Conservation (phyloP, 2,329 filamentous ascomycete species). For the Emmonsiellopsis sp. region DNA sequence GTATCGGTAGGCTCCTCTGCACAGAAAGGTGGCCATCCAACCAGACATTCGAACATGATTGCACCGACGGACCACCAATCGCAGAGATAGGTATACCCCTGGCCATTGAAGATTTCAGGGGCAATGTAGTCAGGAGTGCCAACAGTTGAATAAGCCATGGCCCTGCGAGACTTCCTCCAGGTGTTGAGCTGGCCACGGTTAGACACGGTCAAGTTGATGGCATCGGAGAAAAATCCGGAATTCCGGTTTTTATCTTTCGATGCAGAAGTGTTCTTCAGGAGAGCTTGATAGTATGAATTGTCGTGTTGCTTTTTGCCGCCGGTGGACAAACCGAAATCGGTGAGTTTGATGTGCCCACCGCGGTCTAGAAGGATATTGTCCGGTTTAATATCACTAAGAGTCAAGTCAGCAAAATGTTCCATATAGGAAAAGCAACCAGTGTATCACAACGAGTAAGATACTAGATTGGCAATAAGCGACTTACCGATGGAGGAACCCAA, state of each 20-base stretch:
- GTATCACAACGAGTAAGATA: slow-evolving; percentile 1
- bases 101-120: slow-evolving; percentile 93
- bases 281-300: slow-evolving; percentile 95
- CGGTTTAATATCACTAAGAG: slow-evolving; percentile 84
- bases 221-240: slow-evolving; percentile 83
- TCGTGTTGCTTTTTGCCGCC: slow-evolving; percentile 97
- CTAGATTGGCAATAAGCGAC: slow-evolving; percentile 21
- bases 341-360: slow-evolving; percentile 94
- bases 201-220: slow-evolving; percentile 96
- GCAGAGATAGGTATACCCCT: slow-evolving; percentile 92
- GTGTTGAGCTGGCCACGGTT: slow-evolving; percentile 98
- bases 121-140: slow-evolving; percentile 98
- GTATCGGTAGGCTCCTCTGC: slow-evolving; percentile 96
- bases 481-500: slow-evolving; percentile 96
- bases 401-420: not conserved
- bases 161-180: slow-evolving; percentile 88
- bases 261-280: slow-evolving; percentile 69
- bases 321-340: slow-evolving; percentile 94
- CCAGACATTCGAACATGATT: slow-evolving; percentile 98
- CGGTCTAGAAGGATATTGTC: slow-evolving; percentile 96
- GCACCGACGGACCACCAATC: slow-evolving; percentile 99
- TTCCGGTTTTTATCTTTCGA: slow-evolving; percentile 69
- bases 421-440: not conserved
- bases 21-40: slow-evolving; percentile 98
- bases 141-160: slow-evolving; percentile 97